Conservation (phyloP, 176 grass and related monocot species). For the Phoenix roebelenii region DNA sequence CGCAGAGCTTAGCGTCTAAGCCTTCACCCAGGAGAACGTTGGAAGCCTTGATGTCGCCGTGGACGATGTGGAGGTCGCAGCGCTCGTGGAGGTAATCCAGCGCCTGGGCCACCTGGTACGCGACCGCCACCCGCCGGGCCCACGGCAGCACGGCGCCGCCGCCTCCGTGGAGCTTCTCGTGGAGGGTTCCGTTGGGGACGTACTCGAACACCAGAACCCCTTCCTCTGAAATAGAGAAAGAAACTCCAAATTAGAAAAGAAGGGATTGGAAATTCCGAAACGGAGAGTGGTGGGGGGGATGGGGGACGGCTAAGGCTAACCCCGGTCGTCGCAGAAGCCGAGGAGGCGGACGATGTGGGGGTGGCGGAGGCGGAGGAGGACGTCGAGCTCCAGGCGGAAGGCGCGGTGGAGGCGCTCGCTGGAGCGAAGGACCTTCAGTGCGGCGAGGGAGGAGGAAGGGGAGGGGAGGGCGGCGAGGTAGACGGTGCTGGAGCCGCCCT, state of each 20-base stretch:
- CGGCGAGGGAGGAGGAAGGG: neutral
- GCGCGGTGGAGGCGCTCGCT: slow-evolving; percentile 5
- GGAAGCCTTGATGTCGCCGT: too few species aligned
- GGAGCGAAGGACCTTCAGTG: slow-evolving; percentile 7
- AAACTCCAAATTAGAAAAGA: neutral
- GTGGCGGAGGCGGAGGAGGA: slow-evolving; percentile 3
- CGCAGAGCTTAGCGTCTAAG: too few species aligned
- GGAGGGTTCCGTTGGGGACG: slow-evolving; percentile 43
- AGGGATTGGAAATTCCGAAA: neutral
- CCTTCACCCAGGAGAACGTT: too few species aligned
- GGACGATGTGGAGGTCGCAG: too few species aligned
- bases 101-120: too few species aligned
- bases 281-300: neutral
- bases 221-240: slow-evolving; percentile 15
- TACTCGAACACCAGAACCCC: slow-evolving; percentile 49
- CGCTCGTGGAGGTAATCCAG: too few species aligned
- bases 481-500: slow-evolving; percentile 14
- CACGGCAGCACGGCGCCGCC: neutral
- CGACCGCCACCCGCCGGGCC: too few species aligned
- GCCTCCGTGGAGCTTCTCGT: slow-evolving; percentile 31
- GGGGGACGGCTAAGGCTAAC: neutral
- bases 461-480: neutral
- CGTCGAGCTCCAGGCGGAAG: slow-evolving; percentile 10
- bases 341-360: slow-evolving; percentile 7
- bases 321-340: slow-evolving; percentile 5